Evolutionary conservation across 306 rosid species (phyloP).

Genomic region (Castanea mollissima): DNA sequence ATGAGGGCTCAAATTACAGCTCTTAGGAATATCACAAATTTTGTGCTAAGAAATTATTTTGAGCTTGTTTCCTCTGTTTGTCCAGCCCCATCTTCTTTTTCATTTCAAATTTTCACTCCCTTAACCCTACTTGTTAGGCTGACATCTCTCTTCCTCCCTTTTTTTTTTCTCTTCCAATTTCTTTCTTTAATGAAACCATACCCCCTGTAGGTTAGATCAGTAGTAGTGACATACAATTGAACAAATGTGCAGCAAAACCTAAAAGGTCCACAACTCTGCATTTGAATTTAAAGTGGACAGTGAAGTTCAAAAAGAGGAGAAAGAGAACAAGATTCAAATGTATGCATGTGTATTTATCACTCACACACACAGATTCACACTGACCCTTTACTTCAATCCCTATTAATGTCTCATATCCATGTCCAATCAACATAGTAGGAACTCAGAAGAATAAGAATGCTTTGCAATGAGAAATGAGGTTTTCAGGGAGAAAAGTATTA

Average conservation of each 20-base stretch:
- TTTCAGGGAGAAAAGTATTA: conserved; percentile 40
- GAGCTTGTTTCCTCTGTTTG: conserved; percentile 1
- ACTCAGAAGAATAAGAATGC: neutral
- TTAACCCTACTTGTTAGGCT: neutral
- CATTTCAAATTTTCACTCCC: neutral
- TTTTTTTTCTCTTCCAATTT: neutral
- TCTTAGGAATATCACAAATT: neutral
- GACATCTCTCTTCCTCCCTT: neutral
- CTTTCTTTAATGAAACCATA: neutral
- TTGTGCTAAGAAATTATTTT: neutral
- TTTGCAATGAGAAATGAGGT: neutral
- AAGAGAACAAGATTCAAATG: neutral
- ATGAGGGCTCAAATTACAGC: neutral
- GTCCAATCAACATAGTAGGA: neutral
- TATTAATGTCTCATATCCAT: neutral
- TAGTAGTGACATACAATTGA: neutral
- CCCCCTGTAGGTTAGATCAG: neutral
- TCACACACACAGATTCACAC: neutral
- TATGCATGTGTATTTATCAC: neutral
- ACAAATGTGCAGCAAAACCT: neutral
- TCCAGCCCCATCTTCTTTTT: neutral
- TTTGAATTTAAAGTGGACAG: neutral
- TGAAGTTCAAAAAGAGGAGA: neutral
- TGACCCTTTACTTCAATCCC: neutral
- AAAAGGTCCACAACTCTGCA: neutral